Evolutionary conservation across 768 basidiomycete species (phyloP).

Genomic region (Phanerochaete carnosa): DNA sequence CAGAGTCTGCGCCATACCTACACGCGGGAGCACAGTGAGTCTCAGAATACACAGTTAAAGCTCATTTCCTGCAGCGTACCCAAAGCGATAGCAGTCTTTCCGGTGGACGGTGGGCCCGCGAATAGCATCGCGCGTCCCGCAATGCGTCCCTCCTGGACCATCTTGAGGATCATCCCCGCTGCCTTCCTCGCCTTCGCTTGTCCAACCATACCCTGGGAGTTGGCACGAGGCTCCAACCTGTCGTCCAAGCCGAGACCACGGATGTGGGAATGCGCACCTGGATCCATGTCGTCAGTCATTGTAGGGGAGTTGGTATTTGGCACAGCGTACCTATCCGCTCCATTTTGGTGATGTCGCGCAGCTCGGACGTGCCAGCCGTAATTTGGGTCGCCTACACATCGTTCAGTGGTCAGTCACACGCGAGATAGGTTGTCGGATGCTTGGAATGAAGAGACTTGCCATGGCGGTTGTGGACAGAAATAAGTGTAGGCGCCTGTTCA

Average conservation of each 20-base stretch:
- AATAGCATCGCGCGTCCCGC: slow-evolving; percentile 96
- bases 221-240: slow-evolving; percentile 82
- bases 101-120: slow-evolving; percentile 95
- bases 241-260: slow-evolving; percentile 93
- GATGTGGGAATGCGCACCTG: slow-evolving; percentile 92
- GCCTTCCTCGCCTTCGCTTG: slow-evolving; percentile 96
- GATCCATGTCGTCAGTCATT: slow-evolving; percentile 8
- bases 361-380: slow-evolving; percentile 70
- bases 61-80: slow-evolving; percentile 44
- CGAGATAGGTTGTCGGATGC: background rate
- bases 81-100: slow-evolving; percentile 97
- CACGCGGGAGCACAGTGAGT: background rate
- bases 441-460: slow-evolving; percentile 16
- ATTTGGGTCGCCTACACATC: slow-evolving; percentile 61
- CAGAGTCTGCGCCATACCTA: slow-evolving; percentile 95
- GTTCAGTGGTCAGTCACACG: background rate
- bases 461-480: slow-evolving; percentile 22
- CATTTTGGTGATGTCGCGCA: slow-evolving; percentile 88
- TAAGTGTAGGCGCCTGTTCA: slow-evolving; percentile 31
- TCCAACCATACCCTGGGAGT: slow-evolving; percentile 95
- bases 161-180: slow-evolving; percentile 94
- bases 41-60: background rate
- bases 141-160: slow-evolving; percentile 96
- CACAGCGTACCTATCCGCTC: slow-evolving; percentile 73
- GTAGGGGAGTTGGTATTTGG: background rate